Evolutionary conservation across 1,284 basidiomycete genomes (phyloP), one percentile per base, ranked within the genome.

Genomic region (Trichosporon inkin): DNA sequence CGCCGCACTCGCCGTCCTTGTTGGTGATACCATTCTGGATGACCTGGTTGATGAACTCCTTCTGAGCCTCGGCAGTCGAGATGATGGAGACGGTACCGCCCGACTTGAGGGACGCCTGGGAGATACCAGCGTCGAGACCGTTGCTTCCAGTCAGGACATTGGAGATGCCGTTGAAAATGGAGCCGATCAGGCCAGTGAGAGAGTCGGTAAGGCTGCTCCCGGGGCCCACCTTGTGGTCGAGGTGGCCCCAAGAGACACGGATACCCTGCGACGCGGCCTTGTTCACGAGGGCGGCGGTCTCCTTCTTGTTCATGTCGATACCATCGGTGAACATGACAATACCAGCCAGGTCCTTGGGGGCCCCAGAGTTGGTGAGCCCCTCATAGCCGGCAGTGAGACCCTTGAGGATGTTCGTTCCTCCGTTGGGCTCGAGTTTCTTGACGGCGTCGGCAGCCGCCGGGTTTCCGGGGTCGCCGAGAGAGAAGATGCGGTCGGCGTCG

Each of bases 1-100:
- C 55, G 20, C 11, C 11, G 32, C 56, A 58, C 49, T 53, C 20
- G 38, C 49, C 56, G 56, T 58, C 56, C 32, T 36, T 53, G 57
- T 58, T 53, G 38, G 56, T 58, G 51, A 58, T 39, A 40, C 56
- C 56, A 38, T 53, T 53, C 51, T 44, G 53, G 39, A 58, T 14
- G 16, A 58, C 39, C 28, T 35, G 13, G 16, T 53, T 6, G 22
- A 58, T 22, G 32, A 53, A 58, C 19, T 17, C 34, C 28, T 36
- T 52, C 51, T 41, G 51, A 11, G 38, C 38, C 20, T 22, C 17
- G 11, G 37, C 20, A 10, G 7, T 44, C 28, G 14, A 14, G 51
- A 58, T 54, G 13, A 13, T n/a, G 4, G 39, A 10, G 16, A 17
- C 51, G 10, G 34, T 38, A 17, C 57, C 57, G 24, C 57, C 57